These are phyloP conservation scores for Talaromyces marneffei DNA, from an alignment of 2,329 filamentous ascomycete species.

Conservation along the genomic window DNA sequence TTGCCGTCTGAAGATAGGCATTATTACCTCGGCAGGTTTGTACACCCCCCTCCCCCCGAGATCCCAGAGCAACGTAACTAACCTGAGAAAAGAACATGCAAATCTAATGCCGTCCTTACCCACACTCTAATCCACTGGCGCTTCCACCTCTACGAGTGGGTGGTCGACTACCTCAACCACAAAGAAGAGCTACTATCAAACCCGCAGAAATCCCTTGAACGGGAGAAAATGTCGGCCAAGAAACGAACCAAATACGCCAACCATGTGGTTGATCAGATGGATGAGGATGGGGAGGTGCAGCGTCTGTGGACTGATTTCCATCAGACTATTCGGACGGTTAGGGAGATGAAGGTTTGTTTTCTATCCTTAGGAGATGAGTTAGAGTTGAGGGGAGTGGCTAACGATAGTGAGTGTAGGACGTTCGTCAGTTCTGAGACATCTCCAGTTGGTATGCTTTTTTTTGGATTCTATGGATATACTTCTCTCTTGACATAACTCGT, in stretches of 20 bases:
- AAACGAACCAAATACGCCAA: constrained; percentile 57
- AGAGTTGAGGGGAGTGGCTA: neutral
- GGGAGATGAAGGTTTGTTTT: constrained; percentile 41
- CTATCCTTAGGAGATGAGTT: neutral
- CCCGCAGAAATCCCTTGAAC: constrained; percentile 50
- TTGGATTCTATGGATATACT: neutral
- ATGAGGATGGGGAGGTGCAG: constrained; percentile 52
- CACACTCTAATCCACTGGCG: constrained; percentile 73
- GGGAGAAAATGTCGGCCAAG: constrained; percentile 56
- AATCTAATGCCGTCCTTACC: constrained; percentile 60
- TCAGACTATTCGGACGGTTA: constrained; percentile 53
- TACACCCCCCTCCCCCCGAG: constrained; percentile 1
- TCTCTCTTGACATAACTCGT: neutral
- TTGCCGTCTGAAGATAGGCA: constrained; percentile 42
- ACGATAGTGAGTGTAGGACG: neutral
- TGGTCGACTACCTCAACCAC: constrained; percentile 54
- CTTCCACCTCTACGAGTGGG: constrained; percentile 65
- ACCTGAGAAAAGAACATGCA: constrained; percentile 45
- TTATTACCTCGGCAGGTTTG: constrained; percentile 50
- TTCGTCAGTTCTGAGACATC: neutral
- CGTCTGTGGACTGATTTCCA: constrained; percentile 62
- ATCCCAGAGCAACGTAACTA: neutral
- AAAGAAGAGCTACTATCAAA: constrained; percentile 53
- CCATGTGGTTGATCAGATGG: constrained; percentile 60
- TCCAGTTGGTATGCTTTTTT: neutral